Evolutionary conservation across 352 stramenopile genomes (phyloP).

Genomic region (Pythium phragmiticola): DNA sequence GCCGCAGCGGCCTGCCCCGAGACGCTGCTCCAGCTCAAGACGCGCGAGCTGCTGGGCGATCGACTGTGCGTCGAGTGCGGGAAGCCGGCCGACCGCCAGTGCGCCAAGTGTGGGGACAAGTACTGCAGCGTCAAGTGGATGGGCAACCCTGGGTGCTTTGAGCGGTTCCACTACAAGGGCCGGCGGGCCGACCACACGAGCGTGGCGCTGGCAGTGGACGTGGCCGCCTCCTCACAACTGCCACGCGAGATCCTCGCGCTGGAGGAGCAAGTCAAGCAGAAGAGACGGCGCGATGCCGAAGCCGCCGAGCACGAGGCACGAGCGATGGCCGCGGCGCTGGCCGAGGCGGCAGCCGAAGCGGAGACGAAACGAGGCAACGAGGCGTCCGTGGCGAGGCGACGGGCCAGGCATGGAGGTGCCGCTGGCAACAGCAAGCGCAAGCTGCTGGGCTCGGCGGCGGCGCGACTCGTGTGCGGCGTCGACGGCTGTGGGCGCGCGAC

Average conservation of each 20-base stretch:
- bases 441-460: conserved; percentile 22
- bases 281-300: conserved; percentile 53
- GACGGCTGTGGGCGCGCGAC: conserved; percentile 32
- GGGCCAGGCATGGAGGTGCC: conserved; percentile 18
- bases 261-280: conserved; percentile 54
- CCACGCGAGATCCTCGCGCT: conserved; percentile 45
- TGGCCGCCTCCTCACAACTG: not conserved
- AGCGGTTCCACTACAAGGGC: conserved; percentile 75
- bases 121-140: conserved; percentile 87
- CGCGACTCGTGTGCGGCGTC: conserved; percentile 34
- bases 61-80: conserved; percentile 73
- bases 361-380: conserved; percentile 1
- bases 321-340: conserved; percentile 42
- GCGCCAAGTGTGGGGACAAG: conserved; percentile 56
- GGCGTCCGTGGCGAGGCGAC: conserved; percentile 16
- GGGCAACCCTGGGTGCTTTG: conserved; percentile 81
- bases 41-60: conserved; percentile 51
- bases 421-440: conserved; percentile 23
- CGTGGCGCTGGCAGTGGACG: conserved; percentile 20
- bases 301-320: conserved; percentile 52
- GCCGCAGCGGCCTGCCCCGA: conserved; percentile 52
- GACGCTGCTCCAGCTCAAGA: conserved; percentile 53
- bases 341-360: conserved; percentile 4
- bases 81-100: conserved; percentile 68
- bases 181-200: conserved; percentile 63